Evolutionary conservation across 2,329 filamentous ascomycete genomes (phyloP), one percentile per base, ranked within the genome.

Genomic region (Colletotrichum lentis): DNA sequence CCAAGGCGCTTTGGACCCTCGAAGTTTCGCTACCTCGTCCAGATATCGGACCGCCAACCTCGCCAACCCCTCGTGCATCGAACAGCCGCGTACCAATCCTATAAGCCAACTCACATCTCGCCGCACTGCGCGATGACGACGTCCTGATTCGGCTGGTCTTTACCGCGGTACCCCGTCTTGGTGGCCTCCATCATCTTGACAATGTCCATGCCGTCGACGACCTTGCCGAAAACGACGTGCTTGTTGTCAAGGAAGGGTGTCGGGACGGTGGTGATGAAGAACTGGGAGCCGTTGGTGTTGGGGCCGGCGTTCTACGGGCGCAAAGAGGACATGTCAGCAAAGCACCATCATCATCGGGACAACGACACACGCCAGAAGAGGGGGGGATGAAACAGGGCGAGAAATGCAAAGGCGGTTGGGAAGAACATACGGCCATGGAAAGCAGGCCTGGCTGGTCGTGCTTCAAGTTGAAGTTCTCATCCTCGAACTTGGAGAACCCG

Each of bases 221-320:
- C 95, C 77, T 92, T 90, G 58, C 96, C 96, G 74, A 98, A 98
- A 20, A 98, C 94, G 64, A 97, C 94, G 78, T 99, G 96, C 81
- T 98, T 98, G 76, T 87, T 88, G 80, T 98, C 91, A 31, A 99
- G 83, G 76, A 96, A 96, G 1, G 93, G 93, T 0, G 95, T 96
- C 5, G 91, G 85, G 2, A 91, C 91, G 0, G 92, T 96, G 2
- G 94, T 97, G 82, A 98, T 95, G 85, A 99, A 99, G 84, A 99
- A 99, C 77, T 98, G 96, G 68, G 89, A 94, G 44, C 96, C 96
- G 79, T 98, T 98, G 72, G 92, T 95, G 80, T 97, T 91, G 62
- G 92, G 91, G 1, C 95, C 95, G 35, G 92, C 91, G 77, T 97
- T 97, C 91, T 96, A 39, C 20, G 43, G 37, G 5, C 37, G 22